Percentiles rank a stretch among this genome's conserved stretches.
Evolutionary conservation across 306 rosid species (phyloP).

Genomic region (Citrullus colocynthis): DNA sequence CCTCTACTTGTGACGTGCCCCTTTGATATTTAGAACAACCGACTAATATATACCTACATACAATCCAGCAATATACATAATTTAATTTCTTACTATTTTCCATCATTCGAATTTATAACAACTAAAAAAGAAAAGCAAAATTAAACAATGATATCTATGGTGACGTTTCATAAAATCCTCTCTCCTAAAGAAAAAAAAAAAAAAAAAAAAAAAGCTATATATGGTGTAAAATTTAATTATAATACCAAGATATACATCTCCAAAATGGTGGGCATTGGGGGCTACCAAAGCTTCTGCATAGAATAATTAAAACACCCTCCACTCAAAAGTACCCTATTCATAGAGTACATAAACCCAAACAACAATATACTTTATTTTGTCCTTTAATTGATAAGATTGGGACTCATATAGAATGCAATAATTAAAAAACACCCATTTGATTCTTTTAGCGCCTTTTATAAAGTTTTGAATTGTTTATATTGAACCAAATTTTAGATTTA

Average conservation of each 20-base stretch:
- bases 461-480: not conserved
- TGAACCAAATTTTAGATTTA: too few relatives aligned
- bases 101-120: not conserved
- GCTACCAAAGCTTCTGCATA: not conserved
- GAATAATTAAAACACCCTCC: not conserved
- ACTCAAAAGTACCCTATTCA: not conserved
- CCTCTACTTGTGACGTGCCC: not conserved
- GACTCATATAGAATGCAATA: not conserved
- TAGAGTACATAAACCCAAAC: not conserved
- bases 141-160: not conserved
- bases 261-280: not conserved
- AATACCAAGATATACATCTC: not conserved
- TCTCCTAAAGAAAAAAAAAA: not conserved
- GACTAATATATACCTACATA: not conserved
- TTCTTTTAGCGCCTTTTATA: not conserved
- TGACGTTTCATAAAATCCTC: not conserved
- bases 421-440: not conserved
- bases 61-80: not conserved
- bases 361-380: not conserved
- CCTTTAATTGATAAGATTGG: not conserved
- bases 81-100: not conserved
- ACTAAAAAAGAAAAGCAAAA: not conserved
- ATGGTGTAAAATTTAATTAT: not conserved
- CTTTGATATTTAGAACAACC: not conserved
- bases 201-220: not conserved